phyloP scores from a whole-genome alignment of 441 rosid species.

The Eruca vesicaria region DNA sequence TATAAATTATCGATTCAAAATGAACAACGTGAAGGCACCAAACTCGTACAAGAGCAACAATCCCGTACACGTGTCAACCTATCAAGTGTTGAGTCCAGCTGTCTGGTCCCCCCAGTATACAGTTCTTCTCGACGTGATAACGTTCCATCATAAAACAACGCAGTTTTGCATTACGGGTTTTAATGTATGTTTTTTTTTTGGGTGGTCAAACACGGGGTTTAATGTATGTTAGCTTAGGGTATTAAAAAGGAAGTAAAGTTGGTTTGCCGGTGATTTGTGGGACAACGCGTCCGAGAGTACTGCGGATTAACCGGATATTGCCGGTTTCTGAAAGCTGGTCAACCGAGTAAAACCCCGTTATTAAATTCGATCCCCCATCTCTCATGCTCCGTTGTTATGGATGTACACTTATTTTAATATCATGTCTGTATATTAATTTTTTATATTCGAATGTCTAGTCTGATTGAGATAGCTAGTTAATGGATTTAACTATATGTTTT shows the following conservation, averaged over 20 bases:
- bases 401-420: neutral
- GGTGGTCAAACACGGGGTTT: conserved; percentile 21
- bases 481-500: neutral
- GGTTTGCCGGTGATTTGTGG: conserved; percentile 46
- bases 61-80: conserved; percentile 48
- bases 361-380: conserved; percentile 15
- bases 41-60: conserved; percentile 31
- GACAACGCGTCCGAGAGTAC: conserved; percentile 48
- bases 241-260: conserved; percentile 11
- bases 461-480: conserved; percentile 11
- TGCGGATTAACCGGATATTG: conserved; percentile 44
- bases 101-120: conserved; percentile 32
- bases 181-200: neutral
- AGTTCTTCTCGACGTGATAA: neutral
- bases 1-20: neutral
- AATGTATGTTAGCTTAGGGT: neutral
- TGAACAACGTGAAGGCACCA: conserved; percentile 48
- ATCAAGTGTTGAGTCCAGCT: conserved; percentile 46
- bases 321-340: conserved; percentile 30
- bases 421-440: neutral
- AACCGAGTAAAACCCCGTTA: conserved; percentile 34
- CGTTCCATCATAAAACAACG: conserved; percentile 25
- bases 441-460: neutral
- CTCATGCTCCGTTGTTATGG: neutral
- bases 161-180: conserved; percentile 39